Evolutionary conservation across 345 rosid species (phyloP), one percentile per base, ranked within the genome.

Genomic region (Draba incana): DNA sequence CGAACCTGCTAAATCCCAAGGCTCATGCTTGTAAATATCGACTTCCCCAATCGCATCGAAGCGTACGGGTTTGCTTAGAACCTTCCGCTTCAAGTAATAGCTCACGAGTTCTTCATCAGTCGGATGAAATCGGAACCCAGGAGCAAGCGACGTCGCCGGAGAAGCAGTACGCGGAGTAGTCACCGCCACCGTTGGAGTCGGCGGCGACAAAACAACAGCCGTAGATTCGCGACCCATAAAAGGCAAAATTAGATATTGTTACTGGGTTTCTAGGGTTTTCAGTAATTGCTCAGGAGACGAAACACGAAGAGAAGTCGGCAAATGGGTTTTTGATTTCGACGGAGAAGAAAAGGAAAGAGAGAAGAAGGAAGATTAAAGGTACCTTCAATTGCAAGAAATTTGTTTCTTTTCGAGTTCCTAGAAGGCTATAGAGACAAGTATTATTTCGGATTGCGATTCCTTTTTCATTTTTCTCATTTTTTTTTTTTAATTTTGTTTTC

Each of bases 81-180:
- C 84, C 92, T 90, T 89, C 63, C 96, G 77, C 79, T 88, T 92
- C 81, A 92, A 82, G 86, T 88, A 90, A 75, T 90, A 90, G 53
- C 84, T 82, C 10, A 86, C 88, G 15, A 90, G 81, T 66, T 92
- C 97, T 68, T 92, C 97, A n/a, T 86, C 98, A 2, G 97, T 90
- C 0, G 98, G 98, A 49, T 92, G 98, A 70, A 92, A 92, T 78
- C 98, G 84, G 43, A 90, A 90, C 11, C 98, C 98, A 23, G 98
- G 98, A 38, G 93, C 98, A 76, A 90, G 82, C 9, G 96, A 81
- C 10, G 95, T 80, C 2, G 87, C 79, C 46, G 78, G 52, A 28
- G 73, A 6, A 1, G 71, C 37, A 10, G 72, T 56, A 8, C 76
- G 14, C 1, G 56, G 50, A 0, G 56, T 15, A 38, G 83, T 56